Conservation (phyloP, 2,329 filamentous ascomycete genomes). For the Phyllosticta capitalensis region DNA sequence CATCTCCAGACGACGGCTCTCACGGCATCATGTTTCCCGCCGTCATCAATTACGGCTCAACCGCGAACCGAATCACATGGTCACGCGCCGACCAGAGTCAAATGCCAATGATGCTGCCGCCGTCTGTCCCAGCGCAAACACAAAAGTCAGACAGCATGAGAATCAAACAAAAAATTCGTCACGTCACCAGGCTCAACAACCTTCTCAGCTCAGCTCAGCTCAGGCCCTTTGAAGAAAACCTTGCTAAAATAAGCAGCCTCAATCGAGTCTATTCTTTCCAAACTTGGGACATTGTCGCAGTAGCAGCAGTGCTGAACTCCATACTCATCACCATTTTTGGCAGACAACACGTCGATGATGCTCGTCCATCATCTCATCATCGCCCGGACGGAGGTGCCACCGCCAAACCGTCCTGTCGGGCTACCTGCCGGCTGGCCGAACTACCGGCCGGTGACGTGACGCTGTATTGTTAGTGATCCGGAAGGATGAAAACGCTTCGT, state of each 20-base stretch:
- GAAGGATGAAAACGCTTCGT: no score
- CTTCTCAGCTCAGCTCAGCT: not conserved
- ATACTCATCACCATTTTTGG: not conserved
- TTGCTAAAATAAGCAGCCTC: not conserved
- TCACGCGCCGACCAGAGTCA: not conserved
- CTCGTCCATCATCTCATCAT: not conserved
- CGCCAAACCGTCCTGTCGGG: not conserved
- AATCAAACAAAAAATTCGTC: not conserved
- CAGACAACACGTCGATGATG: not conserved
- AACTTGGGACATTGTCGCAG: not conserved
- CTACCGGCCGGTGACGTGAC: not conserved
- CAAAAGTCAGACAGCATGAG: not conserved
- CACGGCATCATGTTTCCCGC: not conserved
- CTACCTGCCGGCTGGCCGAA: not conserved
- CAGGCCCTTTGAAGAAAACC: not conserved
- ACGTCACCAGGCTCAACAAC: not conserved
- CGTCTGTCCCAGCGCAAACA: not conserved
- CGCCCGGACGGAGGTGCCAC: not conserved
- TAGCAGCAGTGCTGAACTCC: not conserved
- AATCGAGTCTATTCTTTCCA: not conserved
- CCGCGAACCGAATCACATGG: not conserved
- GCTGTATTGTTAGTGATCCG: not conserved
- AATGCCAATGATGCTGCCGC: not conserved
- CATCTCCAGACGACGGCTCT: not conserved
- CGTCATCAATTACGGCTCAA: not conserved